phyloP scores from a whole-genome alignment of 2,329 filamentous ascomycete genomes.

The Talaromyces islandicus region DNA sequence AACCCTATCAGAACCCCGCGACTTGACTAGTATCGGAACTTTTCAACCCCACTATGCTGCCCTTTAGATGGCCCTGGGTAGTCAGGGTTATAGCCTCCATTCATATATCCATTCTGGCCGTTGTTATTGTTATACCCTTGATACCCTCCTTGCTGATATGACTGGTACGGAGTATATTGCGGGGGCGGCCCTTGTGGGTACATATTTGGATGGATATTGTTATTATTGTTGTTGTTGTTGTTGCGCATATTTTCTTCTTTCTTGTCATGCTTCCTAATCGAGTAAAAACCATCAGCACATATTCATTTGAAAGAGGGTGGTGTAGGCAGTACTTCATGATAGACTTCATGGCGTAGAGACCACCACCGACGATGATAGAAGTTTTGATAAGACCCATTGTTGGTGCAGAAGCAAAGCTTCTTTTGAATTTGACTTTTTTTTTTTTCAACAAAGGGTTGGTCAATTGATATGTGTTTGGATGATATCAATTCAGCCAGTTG shows the following conservation, averaged over 20 bases:
- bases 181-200: not conserved
- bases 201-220: not conserved
- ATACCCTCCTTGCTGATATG: not conserved
- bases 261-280: not conserved
- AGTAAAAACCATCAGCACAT: not conserved
- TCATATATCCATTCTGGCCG: not conserved
- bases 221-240: not conserved
- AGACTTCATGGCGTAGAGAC: not conserved
- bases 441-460: not conserved
- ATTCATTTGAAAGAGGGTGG: not conserved
- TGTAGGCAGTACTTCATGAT: not conserved
- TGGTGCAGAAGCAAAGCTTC: not conserved
- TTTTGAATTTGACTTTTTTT: too few species aligned
- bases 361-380: not conserved
- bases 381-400: constrained; percentile 7
- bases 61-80: not conserved
- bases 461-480: not conserved
- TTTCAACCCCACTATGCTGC: not conserved
- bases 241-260: not conserved
- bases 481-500: not conserved
- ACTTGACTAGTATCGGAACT: not conserved
- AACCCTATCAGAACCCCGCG: not conserved
- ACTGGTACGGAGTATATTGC: not conserved
- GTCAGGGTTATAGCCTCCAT: not conserved
- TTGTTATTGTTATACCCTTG: not conserved